Evolutionary conservation across 2,329 filamentous ascomycete species (phyloP).

Genomic region (Trichothecium sympodiale): DNA sequence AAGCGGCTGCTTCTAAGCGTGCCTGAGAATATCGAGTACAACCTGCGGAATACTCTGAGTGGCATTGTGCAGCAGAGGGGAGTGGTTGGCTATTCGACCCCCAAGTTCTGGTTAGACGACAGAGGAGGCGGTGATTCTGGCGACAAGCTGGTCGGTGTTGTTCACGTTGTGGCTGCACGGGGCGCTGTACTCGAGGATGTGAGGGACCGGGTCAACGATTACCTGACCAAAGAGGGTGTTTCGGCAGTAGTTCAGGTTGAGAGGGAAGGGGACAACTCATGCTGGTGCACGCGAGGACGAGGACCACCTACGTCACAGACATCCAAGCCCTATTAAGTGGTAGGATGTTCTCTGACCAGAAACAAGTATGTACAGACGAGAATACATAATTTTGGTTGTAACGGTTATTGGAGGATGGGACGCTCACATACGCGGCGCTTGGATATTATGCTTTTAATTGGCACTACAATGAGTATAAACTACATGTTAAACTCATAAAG

Average conservation of each 20-base stretch:
- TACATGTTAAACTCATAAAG: no score
- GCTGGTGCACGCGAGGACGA: slow-evolving; percentile 40
- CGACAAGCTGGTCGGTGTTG: slow-evolving; percentile 62
- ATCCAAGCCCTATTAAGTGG: slow-evolving; percentile 21
- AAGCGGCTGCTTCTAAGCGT: slow-evolving; percentile 75
- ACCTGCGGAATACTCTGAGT: slow-evolving; percentile 72
- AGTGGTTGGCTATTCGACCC: slow-evolving; percentile 74
- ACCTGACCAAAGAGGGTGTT: slow-evolving; percentile 60
- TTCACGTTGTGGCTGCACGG: slow-evolving; percentile 70
- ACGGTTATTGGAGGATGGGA: no score
- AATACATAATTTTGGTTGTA: no score
- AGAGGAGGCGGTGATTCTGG: slow-evolving; percentile 29
- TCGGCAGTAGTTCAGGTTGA: slow-evolving; percentile 84
- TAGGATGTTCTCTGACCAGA: no score
- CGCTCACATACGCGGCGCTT: no score
- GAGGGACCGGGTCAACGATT: slow-evolving; percentile 61
- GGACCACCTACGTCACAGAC: slow-evolving; percentile 16
- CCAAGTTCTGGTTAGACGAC: slow-evolving; percentile 89
- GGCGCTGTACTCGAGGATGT: slow-evolving; percentile 73
- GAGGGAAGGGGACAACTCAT: slow-evolving; percentile 60
- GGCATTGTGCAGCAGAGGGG: slow-evolving; percentile 74
- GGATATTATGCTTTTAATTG: no score
- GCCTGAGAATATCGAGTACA: slow-evolving; percentile 77
- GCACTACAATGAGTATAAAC: no score
- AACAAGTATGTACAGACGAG: not conserved